Base-by-base conservation (phyloP, 164 flowering plant species). In the Aristolochia contorta region DNA sequence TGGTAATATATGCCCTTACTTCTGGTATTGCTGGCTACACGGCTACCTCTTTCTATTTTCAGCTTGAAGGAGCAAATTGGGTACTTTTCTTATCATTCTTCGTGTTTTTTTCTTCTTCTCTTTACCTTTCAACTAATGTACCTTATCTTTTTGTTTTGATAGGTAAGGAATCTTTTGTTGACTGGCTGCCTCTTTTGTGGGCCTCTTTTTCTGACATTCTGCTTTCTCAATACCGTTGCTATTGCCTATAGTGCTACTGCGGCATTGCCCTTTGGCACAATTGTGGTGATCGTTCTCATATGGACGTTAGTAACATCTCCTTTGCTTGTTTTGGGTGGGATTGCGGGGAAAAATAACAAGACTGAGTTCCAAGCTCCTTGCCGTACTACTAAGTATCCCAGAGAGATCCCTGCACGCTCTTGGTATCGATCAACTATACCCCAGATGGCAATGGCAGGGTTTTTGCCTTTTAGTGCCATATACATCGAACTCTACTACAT, bases 391-490 rank as follows among this genome's bases (percentile, higher is more conserved):
- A 75, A 75, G 64, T 75, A 70, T 59, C 79, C 79, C 24, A 70
- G 79, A 62, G 79, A 75, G 63, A 75, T 75, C 56, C 79, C 76
- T 21, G 67, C 76, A 32, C 46, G 72, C 65, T 74, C 79, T 59
- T 75, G 79, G 79, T 72, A 75, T 54, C 69, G 79, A 16, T 65
- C 63, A 27, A 65, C 70, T 56, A 20, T 75, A 47, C 76, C 79
- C 8, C 76, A 75, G 72, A 72, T 75, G 76, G 79, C 76, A 50
- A 75, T 75, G 79, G 79, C 79, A 20, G 79, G 79, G 52, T 75
- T 75, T 62, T 64, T 75, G 65, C 79, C 79, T 50, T 75, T 75
- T 69, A 75, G 76, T 64, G 79, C 79, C 27, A 75, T 75, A 32
- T 75, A 75, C 66, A 75, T 75, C 58, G 79, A 75, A 53, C 76